phyloP scores from a whole-genome alignment of 2,329 filamentous ascomycete genomes.

The Aspergillus sp. region DNA sequence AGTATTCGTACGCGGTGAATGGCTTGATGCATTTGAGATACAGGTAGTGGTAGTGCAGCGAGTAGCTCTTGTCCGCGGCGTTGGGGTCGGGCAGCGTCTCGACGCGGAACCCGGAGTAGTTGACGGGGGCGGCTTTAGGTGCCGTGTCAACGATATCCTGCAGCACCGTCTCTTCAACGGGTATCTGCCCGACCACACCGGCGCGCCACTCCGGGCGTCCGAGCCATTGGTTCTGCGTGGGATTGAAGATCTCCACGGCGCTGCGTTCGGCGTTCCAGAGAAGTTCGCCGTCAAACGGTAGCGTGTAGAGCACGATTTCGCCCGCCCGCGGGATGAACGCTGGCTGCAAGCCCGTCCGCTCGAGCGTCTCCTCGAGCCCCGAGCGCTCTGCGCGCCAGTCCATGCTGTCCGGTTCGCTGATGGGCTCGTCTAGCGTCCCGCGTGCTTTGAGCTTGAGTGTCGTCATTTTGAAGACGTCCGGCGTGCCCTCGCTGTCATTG shows the following conservation, averaged over 20 bases:
- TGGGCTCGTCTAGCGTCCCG: conserved; percentile 40
- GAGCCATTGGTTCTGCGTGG: conserved; percentile 28
- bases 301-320: conserved; percentile 56
- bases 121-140: conserved; percentile 41
- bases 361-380: conserved; percentile 41
- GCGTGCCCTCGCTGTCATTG: conserved; percentile 52
- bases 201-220: conserved; percentile 54
- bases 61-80: conserved; percentile 49
- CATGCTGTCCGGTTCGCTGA: conserved; percentile 51
- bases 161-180: conserved; percentile 41
- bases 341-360: conserved; percentile 42
- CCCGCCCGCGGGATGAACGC: conserved; percentile 54
- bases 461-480: conserved; percentile 52
- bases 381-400: conserved; percentile 56
- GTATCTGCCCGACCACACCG: conserved; percentile 54
- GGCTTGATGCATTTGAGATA: conserved; percentile 54
- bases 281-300: conserved; percentile 35
- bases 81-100: conserved; percentile 56
- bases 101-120: conserved; percentile 55
- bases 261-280: conserved; percentile 30
- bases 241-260: conserved; percentile 31
- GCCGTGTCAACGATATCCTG: conserved; percentile 47
- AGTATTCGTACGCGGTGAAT: conserved; percentile 52
- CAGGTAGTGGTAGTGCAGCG: conserved; percentile 55
- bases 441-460: conserved; percentile 48